Evolutionary conservation across 2,329 filamentous ascomycete genomes (phyloP).

Genomic region (Trichoderma sp.): DNA sequence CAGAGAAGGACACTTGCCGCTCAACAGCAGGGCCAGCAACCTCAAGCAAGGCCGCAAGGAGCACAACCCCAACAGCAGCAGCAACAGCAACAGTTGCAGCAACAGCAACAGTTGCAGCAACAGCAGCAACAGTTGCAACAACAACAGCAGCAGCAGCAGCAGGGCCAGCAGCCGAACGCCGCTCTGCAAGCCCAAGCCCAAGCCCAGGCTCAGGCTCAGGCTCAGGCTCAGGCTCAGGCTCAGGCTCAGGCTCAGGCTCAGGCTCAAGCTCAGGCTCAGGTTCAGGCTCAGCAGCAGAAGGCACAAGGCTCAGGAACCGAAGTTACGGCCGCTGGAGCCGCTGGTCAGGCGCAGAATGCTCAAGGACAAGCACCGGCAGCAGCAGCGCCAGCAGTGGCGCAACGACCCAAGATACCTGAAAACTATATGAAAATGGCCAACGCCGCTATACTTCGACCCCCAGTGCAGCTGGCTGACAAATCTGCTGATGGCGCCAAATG

Average conservation of each 20-base stretch:
- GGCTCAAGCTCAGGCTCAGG: constrained; percentile 33
- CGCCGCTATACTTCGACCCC: constrained; percentile 53
- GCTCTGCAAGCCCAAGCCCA: constrained; percentile 30
- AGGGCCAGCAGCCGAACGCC: constrained; percentile 29
- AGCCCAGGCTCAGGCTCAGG: constrained; percentile 17
- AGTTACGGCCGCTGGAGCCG: constrained; percentile 24
- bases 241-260: constrained; percentile 30
- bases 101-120: constrained; percentile 32
- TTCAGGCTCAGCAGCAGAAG: constrained; percentile 30
- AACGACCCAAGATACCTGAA: constrained; percentile 45
- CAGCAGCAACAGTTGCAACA: constrained; percentile 36
- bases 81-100: constrained; percentile 36
- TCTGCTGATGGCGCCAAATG: constrained; percentile 52
- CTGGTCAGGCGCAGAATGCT: constrained; percentile 33
- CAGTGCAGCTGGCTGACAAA: constrained; percentile 49
- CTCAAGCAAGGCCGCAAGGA: constrained; percentile 15
- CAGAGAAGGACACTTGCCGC: constrained; percentile 44
- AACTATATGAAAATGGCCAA: constrained; percentile 53
- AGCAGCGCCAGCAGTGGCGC: constrained; percentile 33
- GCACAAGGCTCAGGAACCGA: constrained; percentile 14
- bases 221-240: constrained; percentile 20
- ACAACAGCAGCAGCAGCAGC: constrained; percentile 35
- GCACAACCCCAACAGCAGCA: constrained; percentile 38
- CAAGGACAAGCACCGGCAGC: constrained; percentile 30
- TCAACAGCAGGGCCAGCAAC: constrained; percentile 39